These are phyloP conservation scores for Globisporangium viniferum DNA, from an alignment of 352 stramenopile genomes.

Conservation along the genomic window DNA sequence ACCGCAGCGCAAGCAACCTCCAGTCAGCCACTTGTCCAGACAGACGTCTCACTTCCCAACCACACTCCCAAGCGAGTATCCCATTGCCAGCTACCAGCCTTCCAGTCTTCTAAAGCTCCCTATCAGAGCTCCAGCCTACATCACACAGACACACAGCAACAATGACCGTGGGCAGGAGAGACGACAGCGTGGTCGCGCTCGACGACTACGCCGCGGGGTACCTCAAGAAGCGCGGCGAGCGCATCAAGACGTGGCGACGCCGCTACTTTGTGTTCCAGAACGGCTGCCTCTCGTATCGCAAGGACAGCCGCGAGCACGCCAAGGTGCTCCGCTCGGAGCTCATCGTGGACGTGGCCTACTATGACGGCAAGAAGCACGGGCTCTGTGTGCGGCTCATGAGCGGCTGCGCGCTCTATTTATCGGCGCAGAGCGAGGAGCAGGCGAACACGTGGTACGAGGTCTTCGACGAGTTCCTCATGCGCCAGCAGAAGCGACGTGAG, in stretches of 20 bases:
- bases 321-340: constrained; percentile 47
- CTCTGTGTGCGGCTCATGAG: constrained; percentile 48
- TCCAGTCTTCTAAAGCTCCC: background rate
- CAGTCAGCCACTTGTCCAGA: background rate
- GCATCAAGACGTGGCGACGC: constrained; percentile 74
- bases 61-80: constrained; percentile 2
- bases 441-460: constrained; percentile 64
- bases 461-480: constrained; percentile 44
- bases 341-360: constrained; percentile 53
- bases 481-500: constrained; percentile 31
- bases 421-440: constrained; percentile 48
- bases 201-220: constrained; percentile 70
- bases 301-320: constrained; percentile 48
- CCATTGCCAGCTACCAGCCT: background rate
- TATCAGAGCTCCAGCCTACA: background rate
- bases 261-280: constrained; percentile 80
- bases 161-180: constrained; percentile 12
- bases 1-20: background rate
- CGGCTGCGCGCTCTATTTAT: constrained; percentile 44
- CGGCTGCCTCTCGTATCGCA: constrained; percentile 57
- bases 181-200: constrained; percentile 43
- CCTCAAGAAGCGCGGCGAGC: constrained; percentile 59
- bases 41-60: constrained; percentile 4
- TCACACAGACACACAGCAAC: background rate
- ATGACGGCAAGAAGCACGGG: constrained; percentile 41